phyloP scores from a whole-genome alignment of 1,139 yeast genomes.

The Suhomyces bokatorum region DNA sequence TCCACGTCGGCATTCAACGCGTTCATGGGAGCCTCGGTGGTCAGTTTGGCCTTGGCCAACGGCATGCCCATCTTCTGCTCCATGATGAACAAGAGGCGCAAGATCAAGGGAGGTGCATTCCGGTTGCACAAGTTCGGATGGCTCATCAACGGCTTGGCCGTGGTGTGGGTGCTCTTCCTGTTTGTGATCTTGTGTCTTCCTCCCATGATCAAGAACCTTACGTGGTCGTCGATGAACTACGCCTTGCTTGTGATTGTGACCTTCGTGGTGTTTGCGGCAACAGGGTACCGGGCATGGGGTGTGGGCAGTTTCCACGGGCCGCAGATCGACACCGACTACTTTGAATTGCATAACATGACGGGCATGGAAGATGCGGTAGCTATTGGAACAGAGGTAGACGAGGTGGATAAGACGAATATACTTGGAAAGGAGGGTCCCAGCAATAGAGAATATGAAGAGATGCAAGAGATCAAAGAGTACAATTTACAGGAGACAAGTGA shows the following conservation, averaged over 20 bases:
- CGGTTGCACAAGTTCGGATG: slow-evolving; percentile 67
- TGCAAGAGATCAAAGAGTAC: too few relatives aligned
- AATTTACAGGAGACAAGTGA: too few relatives aligned
- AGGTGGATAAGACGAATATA: background rate
- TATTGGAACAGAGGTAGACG: slow-evolving; percentile 18
- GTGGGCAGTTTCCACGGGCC: slow-evolving; percentile 63
- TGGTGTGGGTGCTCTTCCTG: slow-evolving; percentile 62
- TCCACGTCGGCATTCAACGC: slow-evolving; percentile 81
- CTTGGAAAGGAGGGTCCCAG: background rate
- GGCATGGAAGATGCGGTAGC: slow-evolving; percentile 15
- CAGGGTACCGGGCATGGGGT: slow-evolving; percentile 64
- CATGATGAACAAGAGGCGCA: slow-evolving; percentile 59
- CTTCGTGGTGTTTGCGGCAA: slow-evolving; percentile 49
- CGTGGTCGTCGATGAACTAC: slow-evolving; percentile 68
- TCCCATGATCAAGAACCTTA: slow-evolving; percentile 62
- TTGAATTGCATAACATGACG: slow-evolving; percentile 39
- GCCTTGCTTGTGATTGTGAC: slow-evolving; percentile 60
- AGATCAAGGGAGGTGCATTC: slow-evolving; percentile 71
- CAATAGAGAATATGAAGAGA: too few relatives aligned
- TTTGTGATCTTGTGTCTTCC: slow-evolving; percentile 71
- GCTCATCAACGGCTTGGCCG: slow-evolving; percentile 58
- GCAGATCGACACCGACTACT: slow-evolving; percentile 52
- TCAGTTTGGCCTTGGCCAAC: slow-evolving; percentile 73
- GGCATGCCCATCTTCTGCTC: slow-evolving; percentile 71
- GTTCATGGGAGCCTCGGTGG: slow-evolving; percentile 83